Evolutionary conservation across 768 basidiomycete species (phyloP).

Genomic region (Suillus bovinus): DNA sequence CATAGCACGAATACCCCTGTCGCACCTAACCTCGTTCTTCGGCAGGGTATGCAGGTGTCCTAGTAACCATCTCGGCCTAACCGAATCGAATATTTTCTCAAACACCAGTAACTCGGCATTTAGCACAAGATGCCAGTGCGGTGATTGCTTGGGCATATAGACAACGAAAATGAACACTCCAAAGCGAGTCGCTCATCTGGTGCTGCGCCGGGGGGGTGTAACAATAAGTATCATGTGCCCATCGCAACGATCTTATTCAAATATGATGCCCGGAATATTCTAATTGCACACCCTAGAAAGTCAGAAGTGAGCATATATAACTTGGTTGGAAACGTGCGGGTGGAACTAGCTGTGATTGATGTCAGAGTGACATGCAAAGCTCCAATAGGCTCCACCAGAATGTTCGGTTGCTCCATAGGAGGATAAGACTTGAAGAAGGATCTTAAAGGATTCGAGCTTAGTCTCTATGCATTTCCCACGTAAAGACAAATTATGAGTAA

Average conservation of each 20-base stretch:
- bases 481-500: background rate
- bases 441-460: background rate
- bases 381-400: background rate
- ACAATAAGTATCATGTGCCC: background rate
- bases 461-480: background rate
- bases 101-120: background rate
- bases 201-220: background rate
- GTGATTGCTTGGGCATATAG: background rate
- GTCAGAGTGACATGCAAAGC: background rate
- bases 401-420: no score
- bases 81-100: background rate
- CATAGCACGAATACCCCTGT: no score
- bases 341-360: background rate
- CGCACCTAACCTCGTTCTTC: background rate
- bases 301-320: background rate
- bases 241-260: background rate
- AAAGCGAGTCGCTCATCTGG: background rate
- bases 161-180: background rate
- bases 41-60: background rate
- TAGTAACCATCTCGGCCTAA: background rate
- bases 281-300: background rate
- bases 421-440: background rate
- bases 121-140: background rate
- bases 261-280: background rate
- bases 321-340: background rate